Base-by-base conservation (phyloP, 495 filamentous ascomycete genomes). In the Acidiella bohemica region DNA sequence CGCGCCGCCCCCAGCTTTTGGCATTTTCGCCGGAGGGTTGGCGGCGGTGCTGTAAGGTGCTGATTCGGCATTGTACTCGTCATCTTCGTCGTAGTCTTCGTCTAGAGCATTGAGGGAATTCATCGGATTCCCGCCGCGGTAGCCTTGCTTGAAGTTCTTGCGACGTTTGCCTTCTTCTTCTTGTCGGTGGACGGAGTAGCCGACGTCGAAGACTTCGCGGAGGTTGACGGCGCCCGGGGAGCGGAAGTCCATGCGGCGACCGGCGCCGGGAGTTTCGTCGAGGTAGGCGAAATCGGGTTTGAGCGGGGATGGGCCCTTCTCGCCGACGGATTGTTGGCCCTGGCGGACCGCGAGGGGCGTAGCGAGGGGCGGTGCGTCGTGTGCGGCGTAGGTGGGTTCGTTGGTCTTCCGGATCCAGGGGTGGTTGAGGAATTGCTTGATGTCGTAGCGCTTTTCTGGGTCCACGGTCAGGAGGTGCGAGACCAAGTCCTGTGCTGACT, bases 171-270 rank as follows among this genome's bases (percentile, higher is more conserved):
- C 76, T 60, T 96, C 90, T 59, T 97, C 90, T 59, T 95, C 90
- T 59, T 96, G 84, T 22, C 90, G 71, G 55, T 96, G 90, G 12
- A 97, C 90, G 17, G 90, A 84, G 53, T 97, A 96, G 24, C 84
- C 79, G 35, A 97, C 90, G 54, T 97, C 90, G 50, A 97, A 97
- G 11, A 96, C 84, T 54, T 97, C 90, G 36, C 90, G 82, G 16
- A 97, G 68, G 55, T 94, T 95, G 60, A 96, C 78, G 9, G 83
- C 90, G 32, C 85, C 92, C 0, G 90, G 92, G 0, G 86, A 95
- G 32, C 90, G 81, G 75, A 96, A 97, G 62, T 97, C 92, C 68
- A 79, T 77, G 9, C 82, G 76, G 36, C 69, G 69, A 13, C 70
- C 68, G 59, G 39, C 70, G 31, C 71, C 72, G 8, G 71, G 70